phyloP scores from a whole-genome alignment of 2,329 filamentous ascomycete genomes.

The Ophiosphaerella korrae region DNA sequence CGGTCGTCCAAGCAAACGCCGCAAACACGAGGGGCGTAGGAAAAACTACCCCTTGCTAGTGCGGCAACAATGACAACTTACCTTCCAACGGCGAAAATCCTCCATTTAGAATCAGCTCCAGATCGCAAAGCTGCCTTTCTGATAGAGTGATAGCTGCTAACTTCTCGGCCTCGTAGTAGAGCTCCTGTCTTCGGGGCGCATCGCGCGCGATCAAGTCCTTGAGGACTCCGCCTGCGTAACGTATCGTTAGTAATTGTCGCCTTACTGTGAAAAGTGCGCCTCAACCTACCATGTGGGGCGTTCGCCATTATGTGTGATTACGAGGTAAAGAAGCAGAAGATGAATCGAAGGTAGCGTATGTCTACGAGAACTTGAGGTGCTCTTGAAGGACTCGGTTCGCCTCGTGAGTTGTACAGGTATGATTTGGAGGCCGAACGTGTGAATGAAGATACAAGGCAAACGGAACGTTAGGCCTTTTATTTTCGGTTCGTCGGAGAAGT shows the following conservation, averaged over 20 bases:
- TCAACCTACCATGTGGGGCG: slow-evolving; percentile 54
- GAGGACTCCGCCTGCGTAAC: slow-evolving; percentile 76
- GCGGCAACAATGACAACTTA: slow-evolving; percentile 53
- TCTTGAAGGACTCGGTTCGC: not conserved
- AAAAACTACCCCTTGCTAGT: slow-evolving; percentile 8
- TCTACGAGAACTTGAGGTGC: no score
- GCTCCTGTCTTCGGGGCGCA: slow-evolving; percentile 78
- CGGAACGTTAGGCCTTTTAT: slow-evolving; percentile 18
- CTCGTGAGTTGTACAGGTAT: not conserved
- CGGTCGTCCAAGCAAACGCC: slow-evolving; percentile 20
- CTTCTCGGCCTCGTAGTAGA: slow-evolving; percentile 81
- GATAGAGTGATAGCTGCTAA: slow-evolving; percentile 83
- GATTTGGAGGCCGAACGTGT: not conserved
- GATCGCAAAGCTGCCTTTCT: slow-evolving; percentile 95
- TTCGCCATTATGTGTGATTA: slow-evolving; percentile 51
- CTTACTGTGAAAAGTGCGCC: not conserved
- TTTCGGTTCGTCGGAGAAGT: slow-evolving; percentile 1
- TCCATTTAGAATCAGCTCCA: slow-evolving; percentile 95
- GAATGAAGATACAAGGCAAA: not conserved
- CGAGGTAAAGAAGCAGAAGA: no score
- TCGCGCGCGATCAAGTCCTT: slow-evolving; percentile 98
- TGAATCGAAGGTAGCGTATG: no score
- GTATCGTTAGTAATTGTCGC: slow-evolving; percentile 22
- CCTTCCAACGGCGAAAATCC: slow-evolving; percentile 98
- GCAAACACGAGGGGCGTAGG: slow-evolving; percentile 35